Percentiles rank a stretch among this genome's conserved stretches.
Evolutionary conservation across 352 stramenopile genomes (phyloP).

Genomic region (Phytophthora cactorum): DNA sequence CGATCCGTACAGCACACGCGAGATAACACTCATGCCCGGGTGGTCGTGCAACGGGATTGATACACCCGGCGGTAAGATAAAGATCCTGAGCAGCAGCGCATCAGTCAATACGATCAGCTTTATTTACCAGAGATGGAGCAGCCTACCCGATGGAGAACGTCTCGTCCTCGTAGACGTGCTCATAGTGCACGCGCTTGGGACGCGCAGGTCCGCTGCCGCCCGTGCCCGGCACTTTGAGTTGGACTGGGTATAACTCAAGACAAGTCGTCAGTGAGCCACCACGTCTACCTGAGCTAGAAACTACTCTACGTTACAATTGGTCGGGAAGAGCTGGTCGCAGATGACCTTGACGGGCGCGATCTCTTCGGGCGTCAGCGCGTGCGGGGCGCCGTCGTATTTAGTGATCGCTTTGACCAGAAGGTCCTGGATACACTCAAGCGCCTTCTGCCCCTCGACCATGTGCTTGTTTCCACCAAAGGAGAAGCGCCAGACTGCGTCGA

Average conservation of each 20-base stretch:
- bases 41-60: slow-evolving; percentile 85
- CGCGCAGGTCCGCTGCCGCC: slow-evolving; percentile 9
- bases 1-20: slow-evolving; percentile 77
- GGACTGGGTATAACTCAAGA: slow-evolving; percentile 44
- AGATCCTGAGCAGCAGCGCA: slow-evolving; percentile 55
- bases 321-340: slow-evolving; percentile 69
- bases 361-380: slow-evolving; percentile 57
- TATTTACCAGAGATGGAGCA: neutral
- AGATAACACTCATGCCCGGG: slow-evolving; percentile 86
- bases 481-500: slow-evolving; percentile 57
- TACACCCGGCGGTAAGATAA: slow-evolving; percentile 76
- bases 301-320: slow-evolving; percentile 53
- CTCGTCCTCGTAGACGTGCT: slow-evolving; percentile 85
- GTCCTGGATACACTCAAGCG: slow-evolving; percentile 60
- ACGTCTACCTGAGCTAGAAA: neutral
- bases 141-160: slow-evolving; percentile 81
- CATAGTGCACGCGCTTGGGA: slow-evolving; percentile 60
- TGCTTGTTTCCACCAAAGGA: slow-evolving; percentile 40
- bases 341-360: slow-evolving; percentile 72
- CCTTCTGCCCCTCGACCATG: slow-evolving; percentile 35
- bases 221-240: slow-evolving; percentile 51
- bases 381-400: slow-evolving; percentile 37
- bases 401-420: slow-evolving; percentile 50
- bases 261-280: neutral
- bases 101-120: neutral